These are phyloP conservation scores for Talaromyces stipitatus DNA, from an alignment of 495 filamentous ascomycete species.

Conservation along the genomic window DNA sequence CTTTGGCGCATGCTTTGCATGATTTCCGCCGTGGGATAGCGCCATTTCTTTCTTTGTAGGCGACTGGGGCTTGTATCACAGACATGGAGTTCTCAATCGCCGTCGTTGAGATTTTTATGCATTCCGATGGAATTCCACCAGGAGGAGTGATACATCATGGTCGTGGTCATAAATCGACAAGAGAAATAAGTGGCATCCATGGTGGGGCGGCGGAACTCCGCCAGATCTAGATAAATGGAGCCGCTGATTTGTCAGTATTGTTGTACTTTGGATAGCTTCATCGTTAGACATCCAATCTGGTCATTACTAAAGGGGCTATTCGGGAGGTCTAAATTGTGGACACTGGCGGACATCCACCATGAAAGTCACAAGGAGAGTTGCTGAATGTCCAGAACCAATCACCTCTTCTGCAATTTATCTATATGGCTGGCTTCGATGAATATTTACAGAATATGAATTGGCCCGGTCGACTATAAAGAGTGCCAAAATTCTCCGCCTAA, in stretches of 20 bases:
- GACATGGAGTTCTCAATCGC: conserved; percentile 4
- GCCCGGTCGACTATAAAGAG: too few species aligned
- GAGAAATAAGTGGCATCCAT: background rate
- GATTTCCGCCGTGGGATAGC: conserved; percentile 41
- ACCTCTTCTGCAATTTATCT: too few species aligned
- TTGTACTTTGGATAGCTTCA: background rate
- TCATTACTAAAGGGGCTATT: background rate
- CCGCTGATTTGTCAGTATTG: background rate
- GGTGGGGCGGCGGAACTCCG: background rate
- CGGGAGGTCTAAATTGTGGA: background rate
- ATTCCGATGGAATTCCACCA: background rate
- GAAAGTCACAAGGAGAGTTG: background rate
- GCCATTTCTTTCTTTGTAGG: background rate
- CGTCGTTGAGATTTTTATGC: background rate
- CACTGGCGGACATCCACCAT: background rate
- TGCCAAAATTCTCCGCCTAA: too few species aligned
- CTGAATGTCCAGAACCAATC: background rate
- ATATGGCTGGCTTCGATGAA: too few species aligned
- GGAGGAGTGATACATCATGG: background rate
- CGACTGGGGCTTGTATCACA: background rate
- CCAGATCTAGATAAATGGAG: background rate
- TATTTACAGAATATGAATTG: too few species aligned
- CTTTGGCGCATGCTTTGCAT: conserved; percentile 45
- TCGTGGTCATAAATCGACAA: background rate
- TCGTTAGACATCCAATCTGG: background rate